A percentile compares a stretch with the other conserved stretches of the same genome.
Evolutionary conservation across 345 rosid species (phyloP).

Genomic region (Eucalyptus paniculata): DNA sequence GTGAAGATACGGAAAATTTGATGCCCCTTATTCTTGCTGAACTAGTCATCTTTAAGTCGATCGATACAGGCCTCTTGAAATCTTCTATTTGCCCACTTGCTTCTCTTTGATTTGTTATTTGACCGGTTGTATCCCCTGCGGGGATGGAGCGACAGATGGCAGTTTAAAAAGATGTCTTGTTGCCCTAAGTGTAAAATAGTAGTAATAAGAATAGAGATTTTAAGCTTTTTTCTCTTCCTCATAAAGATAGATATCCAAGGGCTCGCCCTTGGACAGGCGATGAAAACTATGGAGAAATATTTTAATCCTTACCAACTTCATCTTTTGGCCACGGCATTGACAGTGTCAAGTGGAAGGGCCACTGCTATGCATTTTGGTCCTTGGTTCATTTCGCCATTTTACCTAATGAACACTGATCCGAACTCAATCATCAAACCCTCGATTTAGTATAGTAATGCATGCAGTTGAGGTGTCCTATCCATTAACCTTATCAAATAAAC

Average conservation of each 20-base stretch:
- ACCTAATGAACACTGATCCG: neutral
- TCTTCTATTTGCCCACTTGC: too few relatives aligned
- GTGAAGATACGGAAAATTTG: too few relatives aligned
- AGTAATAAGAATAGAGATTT: neutral
- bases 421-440: neutral
- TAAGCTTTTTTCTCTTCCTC: neutral
- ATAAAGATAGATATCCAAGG: neutral
- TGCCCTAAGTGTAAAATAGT: too few relatives aligned
- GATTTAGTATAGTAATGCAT: neutral
- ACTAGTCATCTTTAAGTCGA: too few relatives aligned
- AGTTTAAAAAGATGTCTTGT: neutral
- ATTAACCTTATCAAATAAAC: neutral
- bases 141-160: neutral
- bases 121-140: neutral
- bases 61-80: too few relatives aligned
- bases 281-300: neutral
- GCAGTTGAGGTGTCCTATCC: neutral
- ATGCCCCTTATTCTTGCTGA: too few relatives aligned
- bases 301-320: neutral
- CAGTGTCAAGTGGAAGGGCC: neutral
- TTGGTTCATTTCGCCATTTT: neutral
- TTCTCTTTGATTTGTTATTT: neutral
- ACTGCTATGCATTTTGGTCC: neutral
- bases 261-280: neutral
- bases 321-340: neutral